Evolutionary conservation across 345 rosid genomes (phyloP).

Genomic region (Arabidopsis thaliana): TAIR10.1 NC_003071.7:13140001-13140500

Average conservation of each 20-base stretch:
- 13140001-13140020: slow-evolving; percentile 71
- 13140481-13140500: neutral
- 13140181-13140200: neutral
- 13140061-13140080: neutral
- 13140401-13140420: too few relatives aligned
- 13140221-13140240: neutral
- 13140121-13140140: neutral
- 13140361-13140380: too few relatives aligned
- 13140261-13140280: too few relatives aligned
- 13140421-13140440: too few relatives aligned
- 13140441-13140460: too few relatives aligned
- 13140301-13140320: too few relatives aligned
- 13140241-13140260: neutral
- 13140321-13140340: too few relatives aligned
- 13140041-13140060: slow-evolving; percentile 28
- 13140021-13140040: slow-evolving; percentile 56
- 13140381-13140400: too few relatives aligned
- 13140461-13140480: too few relatives aligned
- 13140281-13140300: too few relatives aligned
- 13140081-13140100: slow-evolving; percentile 11
- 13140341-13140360: too few relatives aligned
- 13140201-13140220: slow-evolving; percentile 14
- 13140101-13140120: slow-evolving; percentile 35
- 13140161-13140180: slow-evolving; percentile 1
- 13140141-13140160: slow-evolving; percentile 28